A percentile compares a stretch with the other conserved stretches of the same genome.
These are phyloP conservation scores for Quercus phellos DNA, from an alignment of 331 rosid genomes.

Conservation along the genomic window DNA sequence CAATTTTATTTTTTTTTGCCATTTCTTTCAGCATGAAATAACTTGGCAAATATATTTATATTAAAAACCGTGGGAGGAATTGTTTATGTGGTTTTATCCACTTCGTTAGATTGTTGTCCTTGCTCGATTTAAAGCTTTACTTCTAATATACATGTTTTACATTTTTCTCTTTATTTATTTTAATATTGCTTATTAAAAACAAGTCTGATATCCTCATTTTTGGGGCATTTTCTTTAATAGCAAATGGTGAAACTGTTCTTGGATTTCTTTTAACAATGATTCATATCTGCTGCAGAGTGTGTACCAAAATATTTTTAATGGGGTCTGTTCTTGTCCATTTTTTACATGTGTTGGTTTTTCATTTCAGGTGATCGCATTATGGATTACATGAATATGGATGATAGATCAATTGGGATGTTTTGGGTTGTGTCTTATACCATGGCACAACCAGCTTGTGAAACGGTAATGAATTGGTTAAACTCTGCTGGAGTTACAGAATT, in stretches of 20 bases:
- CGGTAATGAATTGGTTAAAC: conserved; percentile 77
- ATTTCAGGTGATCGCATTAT: conserved; percentile 79
- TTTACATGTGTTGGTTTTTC: conserved; percentile 1
- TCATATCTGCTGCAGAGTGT: neutral
- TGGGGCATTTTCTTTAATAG: too few relatives aligned
- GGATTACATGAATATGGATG: conserved; percentile 99
- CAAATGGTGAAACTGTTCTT: too few relatives aligned
- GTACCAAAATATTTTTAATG: neutral
- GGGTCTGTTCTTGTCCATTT: neutral
- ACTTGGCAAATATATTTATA: neutral
- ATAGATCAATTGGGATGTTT: conserved; percentile 96
- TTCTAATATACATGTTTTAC: neutral
- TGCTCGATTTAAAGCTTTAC: neutral
- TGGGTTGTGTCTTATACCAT: conserved; percentile 99
- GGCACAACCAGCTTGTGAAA: conserved; percentile 98
- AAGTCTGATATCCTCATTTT: too few relatives aligned
- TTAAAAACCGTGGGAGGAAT: neutral
- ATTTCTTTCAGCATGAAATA: neutral
- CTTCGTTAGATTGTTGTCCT: neutral
- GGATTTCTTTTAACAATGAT: neutral
- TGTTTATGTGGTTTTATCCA: neutral
- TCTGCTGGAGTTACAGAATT: conserved; percentile 69
- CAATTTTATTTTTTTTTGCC: neutral
- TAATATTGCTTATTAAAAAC: too few relatives aligned
- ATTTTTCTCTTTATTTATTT: too few relatives aligned